Evolutionary conservation across 129 eudicot species (phyloP), one percentile per base, ranked within the genome.

Genomic region (Glebionis coronaria): DNA sequence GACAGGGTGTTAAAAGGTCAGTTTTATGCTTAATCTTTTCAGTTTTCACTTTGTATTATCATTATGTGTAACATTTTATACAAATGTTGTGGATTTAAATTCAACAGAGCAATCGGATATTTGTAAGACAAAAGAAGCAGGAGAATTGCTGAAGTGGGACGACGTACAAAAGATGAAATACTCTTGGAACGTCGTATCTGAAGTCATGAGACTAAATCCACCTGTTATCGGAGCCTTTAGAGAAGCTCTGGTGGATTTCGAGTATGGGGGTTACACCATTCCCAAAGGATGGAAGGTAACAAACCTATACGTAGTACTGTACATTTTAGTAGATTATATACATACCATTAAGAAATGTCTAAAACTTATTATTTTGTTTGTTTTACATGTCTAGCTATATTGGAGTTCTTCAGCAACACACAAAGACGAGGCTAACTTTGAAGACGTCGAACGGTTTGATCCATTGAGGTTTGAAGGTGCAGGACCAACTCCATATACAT

Each of bases 251-350:
- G 82, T 57, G 11, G 91, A 84, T 65, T 67, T 88, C 23, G 79
- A 68, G 19, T 87, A 81, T 4, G 87, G 77, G 0, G 85, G 90
- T 44, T 87, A 78, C 23, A 75, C 81, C 35, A 87, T 87, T 12
- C 95, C 95, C 59, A 87, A 79, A 67, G 95, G 95, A 73, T 87
- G 90, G 87, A 83, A 87, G 90, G 90, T 83, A 67, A 16, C 9
- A 1, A 10, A 18, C 16, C 63, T 18, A 31, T n/a, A 52, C 11
- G 13, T n/a, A n/a, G n/a, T n/a, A n/a, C n/a, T n/a, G n/a, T 27
- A 12, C 28, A 67, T 67, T n/a, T n/a, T 35, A 31, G 47, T 31
- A 29, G 35, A 27, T 19, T 29, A 23, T 31, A 31, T 6, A 31
- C 40, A 35, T 35, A 35, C 9, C 42, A 6, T 35, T 35, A 35